Percentiles rank a stretch among this genome's conserved stretches.
Evolutionary conservation across 176 grass and related monocot species (phyloP).

Genomic region (Juncus effusus): DNA sequence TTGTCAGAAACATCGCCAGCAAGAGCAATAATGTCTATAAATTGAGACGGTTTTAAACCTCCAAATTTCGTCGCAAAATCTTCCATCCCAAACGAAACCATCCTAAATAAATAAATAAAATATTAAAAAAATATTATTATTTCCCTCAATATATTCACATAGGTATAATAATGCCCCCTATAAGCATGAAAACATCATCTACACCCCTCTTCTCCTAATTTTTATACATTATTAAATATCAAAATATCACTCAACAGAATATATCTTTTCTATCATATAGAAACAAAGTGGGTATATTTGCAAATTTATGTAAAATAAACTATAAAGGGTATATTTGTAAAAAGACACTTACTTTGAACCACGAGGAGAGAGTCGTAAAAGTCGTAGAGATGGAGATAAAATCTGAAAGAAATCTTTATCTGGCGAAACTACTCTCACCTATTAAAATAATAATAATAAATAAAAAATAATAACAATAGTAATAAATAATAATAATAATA

Average conservation of each 20-base stretch:
- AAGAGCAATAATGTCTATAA: constrained; percentile 90
- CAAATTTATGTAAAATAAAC: constrained; percentile 4
- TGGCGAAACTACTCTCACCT: constrained; percentile 95
- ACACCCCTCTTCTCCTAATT: too few relatives aligned
- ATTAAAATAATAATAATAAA: constrained; percentile 27
- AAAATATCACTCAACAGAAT: too few relatives aligned
- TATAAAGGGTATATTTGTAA: constrained; percentile 11
- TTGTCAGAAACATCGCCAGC: constrained; percentile 93
- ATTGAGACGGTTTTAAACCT: constrained; percentile 69
- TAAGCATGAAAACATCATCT: too few relatives aligned
- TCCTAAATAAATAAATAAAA: constrained; percentile 46
- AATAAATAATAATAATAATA: too few relatives aligned
- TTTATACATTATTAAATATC: too few relatives aligned
- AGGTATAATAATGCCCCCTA: not conserved
- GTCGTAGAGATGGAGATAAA: constrained; percentile 77
- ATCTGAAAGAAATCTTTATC: constrained; percentile 99
- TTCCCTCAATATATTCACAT: constrained; percentile 10
- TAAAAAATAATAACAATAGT: not conserved
- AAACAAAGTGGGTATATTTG: not conserved
- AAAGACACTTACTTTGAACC: constrained; percentile 67
- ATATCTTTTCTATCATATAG: not conserved
- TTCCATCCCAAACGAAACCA: constrained; percentile 97
- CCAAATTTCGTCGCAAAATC: constrained; percentile 85
- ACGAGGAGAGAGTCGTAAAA: constrained; percentile 67
- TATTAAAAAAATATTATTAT: constrained; percentile 31